Base-by-base conservation (phyloP, 441 rosid species). In the Syzygium malaccense region DNA sequence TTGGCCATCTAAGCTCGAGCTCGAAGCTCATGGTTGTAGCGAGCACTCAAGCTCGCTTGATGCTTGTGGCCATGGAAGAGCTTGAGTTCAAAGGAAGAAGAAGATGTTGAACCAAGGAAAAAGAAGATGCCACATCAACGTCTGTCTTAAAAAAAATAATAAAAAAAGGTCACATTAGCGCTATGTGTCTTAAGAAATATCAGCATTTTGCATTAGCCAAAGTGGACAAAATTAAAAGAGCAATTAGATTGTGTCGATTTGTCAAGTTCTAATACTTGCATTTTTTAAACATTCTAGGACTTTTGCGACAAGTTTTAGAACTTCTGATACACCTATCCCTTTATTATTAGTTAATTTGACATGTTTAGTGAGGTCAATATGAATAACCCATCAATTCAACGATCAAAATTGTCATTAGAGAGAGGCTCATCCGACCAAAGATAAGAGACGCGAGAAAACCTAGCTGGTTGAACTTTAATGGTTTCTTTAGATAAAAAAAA, bases 311-410 rank as follows among this genome's bases (percentile, higher is more conserved):
- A 66, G 3, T 66, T 66, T 18, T 66, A 17, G 2, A 8, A 32
- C 2, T 66, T 62, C 0, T 0, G 0, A 1, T 64, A 0, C 20
- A 4, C 5, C 8, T 64, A 4, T 17, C 2, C 5, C 23, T 30
- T 8, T 33, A 30, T 15, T 8, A 30, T 30, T 58, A 58, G 7
- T 26, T 60, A 28, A 60, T 15, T 60, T 17, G 18, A 32, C 18
- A 60, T 60, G 32, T 60, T 60, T 0, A 17, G 17, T 53, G 15
- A 28, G 66, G 4, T 60, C 32, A 60, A 28, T n/a, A 60, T 12
- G 30, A 28, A 28, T 60, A 60, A 60, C 32, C 66, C 8, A 8
- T 26, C 32, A 28, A 13, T 13, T 18, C 8, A 18, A 12, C 8
- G 14, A 13, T 13, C 32, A 28, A 60, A 60, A 60, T 0, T 57